These are phyloP conservation scores for Stagonosporopsis tanaceti DNA, from an alignment of 2,329 filamentous ascomycete genomes.

Conservation along the genomic window DNA sequence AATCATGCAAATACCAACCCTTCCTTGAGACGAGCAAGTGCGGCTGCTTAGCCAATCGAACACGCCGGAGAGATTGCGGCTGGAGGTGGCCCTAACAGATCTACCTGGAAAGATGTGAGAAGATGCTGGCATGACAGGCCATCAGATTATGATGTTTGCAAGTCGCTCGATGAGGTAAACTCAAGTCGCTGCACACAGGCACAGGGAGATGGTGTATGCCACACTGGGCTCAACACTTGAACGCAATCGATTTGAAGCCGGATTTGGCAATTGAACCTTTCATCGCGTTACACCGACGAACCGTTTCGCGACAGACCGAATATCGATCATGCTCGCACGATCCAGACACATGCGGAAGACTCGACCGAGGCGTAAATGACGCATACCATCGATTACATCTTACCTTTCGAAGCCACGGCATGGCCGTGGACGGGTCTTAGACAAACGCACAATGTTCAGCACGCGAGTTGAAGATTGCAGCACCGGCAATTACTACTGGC, in stretches of 20 bases:
- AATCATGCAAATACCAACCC: not conserved
- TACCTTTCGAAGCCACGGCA: not conserved
- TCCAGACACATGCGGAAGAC: constrained; percentile 6
- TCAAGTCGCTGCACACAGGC: not conserved
- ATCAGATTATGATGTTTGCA: not conserved
- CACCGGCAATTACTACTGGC: constrained; percentile 2
- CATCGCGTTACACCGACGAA: constrained; percentile 1
- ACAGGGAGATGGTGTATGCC: too few species aligned
- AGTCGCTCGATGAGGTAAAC: not conserved
- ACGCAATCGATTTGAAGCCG: not conserved
- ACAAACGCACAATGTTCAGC: not conserved
- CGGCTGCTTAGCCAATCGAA: not conserved
- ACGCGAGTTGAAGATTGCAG: constrained; percentile 1
- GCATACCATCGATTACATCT: not conserved
- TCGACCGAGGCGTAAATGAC: constrained; percentile 7
- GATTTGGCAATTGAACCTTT: constrained; percentile 1
- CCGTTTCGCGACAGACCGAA: constrained; percentile 4
- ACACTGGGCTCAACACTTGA: not conserved
- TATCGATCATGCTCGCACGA: constrained; percentile 3
- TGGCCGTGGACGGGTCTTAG: not conserved
- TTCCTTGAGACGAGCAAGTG: not conserved
- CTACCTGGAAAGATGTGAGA: not conserved
- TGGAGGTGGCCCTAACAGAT: not conserved
- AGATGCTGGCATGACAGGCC: not conserved
- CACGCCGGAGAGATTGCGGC: not conserved